Base-by-base conservation (phyloP, 208 protist species). In the Balamuthia mandrillaris region DNA sequence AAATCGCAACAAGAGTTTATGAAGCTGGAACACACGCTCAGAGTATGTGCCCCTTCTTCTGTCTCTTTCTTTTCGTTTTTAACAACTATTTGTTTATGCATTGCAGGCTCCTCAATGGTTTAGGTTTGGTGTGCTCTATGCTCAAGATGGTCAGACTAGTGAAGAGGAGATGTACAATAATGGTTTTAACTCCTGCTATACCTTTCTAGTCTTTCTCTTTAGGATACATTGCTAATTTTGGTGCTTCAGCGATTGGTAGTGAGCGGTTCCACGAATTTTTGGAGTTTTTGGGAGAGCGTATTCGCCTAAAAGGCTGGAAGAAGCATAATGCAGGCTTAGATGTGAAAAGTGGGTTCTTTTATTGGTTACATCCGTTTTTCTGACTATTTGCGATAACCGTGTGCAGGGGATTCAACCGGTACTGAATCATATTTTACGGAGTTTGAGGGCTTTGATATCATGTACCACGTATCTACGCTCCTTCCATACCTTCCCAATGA, bases 401-500 rank as follows among this genome's bases (percentile, higher is more conserved):
- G 9, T 6, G 35, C 65, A 75, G 65, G 2, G 3, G 65, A 75
- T 51, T 27, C 65, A 9, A 75, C 65, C 1, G 65, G 65, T 44
- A 44, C 65, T 0, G 65, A 75, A 27, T 75, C 65, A n/a, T 75
- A 75, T 27, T 75, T 75, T 31, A 75, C 65, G 18, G 52, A 37
- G 7, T 75, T 75, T 37, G 65, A 75, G 3, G 52, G 52, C 65
- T 75, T 75, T 6, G 65, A 75, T 10, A 51, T 75, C 42, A 75
- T 75, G 65, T 75, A 37, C 65, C 65, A 75, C 42, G 65, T 75
- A n/a, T 75, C 65, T 1, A 75, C 65, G 9, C 35, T 75, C 1
- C 24, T 75, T 7, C 65, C 65, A 3, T 27, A 37, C 18, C 65
- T 52, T 18, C 42, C 65, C 41, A 52, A 52, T 35, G 65, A 75